Conservation (phyloP, 2,329 filamentous ascomycete species). For the Cladosporium halotolerans region DNA sequence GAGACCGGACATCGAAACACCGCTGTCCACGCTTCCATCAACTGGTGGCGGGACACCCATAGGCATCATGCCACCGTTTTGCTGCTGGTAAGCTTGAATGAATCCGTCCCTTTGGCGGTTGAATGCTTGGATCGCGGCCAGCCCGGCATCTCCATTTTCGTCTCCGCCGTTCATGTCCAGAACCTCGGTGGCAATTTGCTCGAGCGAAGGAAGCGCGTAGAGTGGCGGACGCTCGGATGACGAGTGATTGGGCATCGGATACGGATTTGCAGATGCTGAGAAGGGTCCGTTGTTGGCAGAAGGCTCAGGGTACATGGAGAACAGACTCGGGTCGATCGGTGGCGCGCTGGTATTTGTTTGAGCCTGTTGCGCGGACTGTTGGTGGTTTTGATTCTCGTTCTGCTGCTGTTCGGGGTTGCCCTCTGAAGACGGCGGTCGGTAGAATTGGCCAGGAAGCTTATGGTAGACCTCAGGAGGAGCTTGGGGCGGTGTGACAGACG, state of each 20-base stretch:
- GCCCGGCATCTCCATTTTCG: constrained; percentile 13
- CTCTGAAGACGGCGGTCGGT: constrained; percentile 8
- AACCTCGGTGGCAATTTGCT: constrained; percentile 32
- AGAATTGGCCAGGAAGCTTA: constrained; percentile 11
- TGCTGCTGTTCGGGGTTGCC: constrained; percentile 9
- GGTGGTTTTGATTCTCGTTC: constrained; percentile 4
- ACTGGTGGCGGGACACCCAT: constrained; percentile 10
- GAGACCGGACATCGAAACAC: constrained; percentile 22
- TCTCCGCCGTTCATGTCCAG: constrained; percentile 29
- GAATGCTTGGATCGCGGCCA: constrained; percentile 10
- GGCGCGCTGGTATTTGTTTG: constrained; percentile 9
- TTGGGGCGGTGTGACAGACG: constrained; percentile 1
- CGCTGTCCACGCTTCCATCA: constrained; percentile 28
- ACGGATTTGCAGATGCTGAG: constrained; percentile 7
- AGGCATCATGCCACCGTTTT: constrained; percentile 13
- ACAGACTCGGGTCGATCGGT: constrained; percentile 22
- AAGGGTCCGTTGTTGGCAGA: constrained; percentile 4
- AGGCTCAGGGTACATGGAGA: constrained; percentile 19
- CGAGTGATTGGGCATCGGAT: constrained; percentile 17
- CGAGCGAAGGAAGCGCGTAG: constrained; percentile 27
- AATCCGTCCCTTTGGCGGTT: constrained; percentile 12
- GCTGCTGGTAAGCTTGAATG: constrained; percentile 16
- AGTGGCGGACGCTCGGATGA: constrained; percentile 16
- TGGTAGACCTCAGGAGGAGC: constrained; percentile 12
- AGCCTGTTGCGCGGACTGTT: neutral